Evolutionary conservation across 106 monocot species (phyloP).

Genomic region (Iris macrosiphon): DNA sequence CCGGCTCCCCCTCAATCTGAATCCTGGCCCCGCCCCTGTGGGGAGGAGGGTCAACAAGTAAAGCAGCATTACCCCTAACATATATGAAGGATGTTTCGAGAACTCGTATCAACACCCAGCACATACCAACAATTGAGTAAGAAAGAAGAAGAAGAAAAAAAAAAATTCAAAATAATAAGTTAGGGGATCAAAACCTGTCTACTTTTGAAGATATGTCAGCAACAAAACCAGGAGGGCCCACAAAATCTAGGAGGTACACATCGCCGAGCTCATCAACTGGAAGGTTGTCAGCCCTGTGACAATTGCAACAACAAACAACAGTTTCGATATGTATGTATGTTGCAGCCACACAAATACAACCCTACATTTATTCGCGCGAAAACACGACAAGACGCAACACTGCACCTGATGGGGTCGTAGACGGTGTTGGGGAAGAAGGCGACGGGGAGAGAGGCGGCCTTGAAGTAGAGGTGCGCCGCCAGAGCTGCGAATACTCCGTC

Average conservation of each 20-base stretch:
- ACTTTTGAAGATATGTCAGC: slow-evolving; percentile 56
- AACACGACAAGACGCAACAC: no score
- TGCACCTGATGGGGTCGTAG: slow-evolving; percentile 90
- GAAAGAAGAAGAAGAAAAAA: neutral
- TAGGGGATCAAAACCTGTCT: slow-evolving; percentile 45
- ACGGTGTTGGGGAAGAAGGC: slow-evolving; percentile 85
- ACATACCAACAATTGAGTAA: neutral
- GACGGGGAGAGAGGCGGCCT: slow-evolving; percentile 52
- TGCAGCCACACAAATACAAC: no score
- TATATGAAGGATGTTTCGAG: no score
- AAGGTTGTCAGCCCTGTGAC: slow-evolving; percentile 56
- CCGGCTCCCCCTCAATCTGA: no score
- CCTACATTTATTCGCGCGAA: no score
- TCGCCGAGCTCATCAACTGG: slow-evolving; percentile 55
- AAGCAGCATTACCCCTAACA: no score
- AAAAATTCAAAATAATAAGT: neutral
- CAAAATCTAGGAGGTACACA: slow-evolving; percentile 86
- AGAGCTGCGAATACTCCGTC: slow-evolving; percentile 93
- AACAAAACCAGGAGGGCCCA: slow-evolving; percentile 76
- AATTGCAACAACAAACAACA: slow-evolving; percentile 8
- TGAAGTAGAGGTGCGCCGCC: slow-evolving; percentile 94
- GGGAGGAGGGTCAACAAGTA: no score
- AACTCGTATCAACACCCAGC: no score
- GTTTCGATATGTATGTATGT: no score
- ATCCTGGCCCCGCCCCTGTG: no score